Evolutionary conservation across 192 early-diverging fungal species (phyloP), one percentile per base, ranked within the genome.

Genomic region (Coemansia erecta): DNA sequence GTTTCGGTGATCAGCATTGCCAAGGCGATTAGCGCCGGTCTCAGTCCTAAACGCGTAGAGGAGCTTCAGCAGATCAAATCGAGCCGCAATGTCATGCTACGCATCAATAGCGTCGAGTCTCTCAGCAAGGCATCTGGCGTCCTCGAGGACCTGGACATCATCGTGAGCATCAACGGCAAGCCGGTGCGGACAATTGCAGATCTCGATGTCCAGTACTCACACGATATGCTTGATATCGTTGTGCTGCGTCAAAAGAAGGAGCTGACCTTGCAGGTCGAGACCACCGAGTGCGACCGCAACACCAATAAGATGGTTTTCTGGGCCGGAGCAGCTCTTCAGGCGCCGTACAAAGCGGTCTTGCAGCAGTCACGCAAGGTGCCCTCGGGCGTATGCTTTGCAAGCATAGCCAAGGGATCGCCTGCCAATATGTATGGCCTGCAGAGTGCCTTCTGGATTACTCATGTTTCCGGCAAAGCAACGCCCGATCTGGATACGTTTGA

Each of bases 321-420:
- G 94, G 87, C 89, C 23, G 94, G 94, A 12, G 92, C 89, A 0
- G 61, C 87, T 18, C 82, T 93, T 49, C 89, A 92, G 61, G 81
- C 74, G 35, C 86, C 89, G 26, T 84, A 89, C 68, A 85, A 84
- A 59, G 84, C 88, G 7, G 80, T 88, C 15, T 64, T 85, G 43
- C 85, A 85, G 68, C 87, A 88, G 64, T 81, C 87, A 5, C 71
- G 81, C n/a, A 78, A 81, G 37, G 79, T 85, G 3, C 87, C 88
- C 15, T 75, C 74, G 0, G 83, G 86, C 23, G 86, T 89, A 41
- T 88, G 87, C 72, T 81, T 84, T 47, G 78, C 85, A 2, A 73
- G 64, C 63, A 84, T 83, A 15, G 60, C 77, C 10, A 76, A 81
- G 15, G 88, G 89, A 19, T 88, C 89, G 12, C 88, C 87, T 0